A percentile compares a stretch with the other conserved stretches of the same genome.
phyloP scores from a whole-genome alignment of 1,284 basidiomycete genomes.

The Trichosporon faecale region DNA sequence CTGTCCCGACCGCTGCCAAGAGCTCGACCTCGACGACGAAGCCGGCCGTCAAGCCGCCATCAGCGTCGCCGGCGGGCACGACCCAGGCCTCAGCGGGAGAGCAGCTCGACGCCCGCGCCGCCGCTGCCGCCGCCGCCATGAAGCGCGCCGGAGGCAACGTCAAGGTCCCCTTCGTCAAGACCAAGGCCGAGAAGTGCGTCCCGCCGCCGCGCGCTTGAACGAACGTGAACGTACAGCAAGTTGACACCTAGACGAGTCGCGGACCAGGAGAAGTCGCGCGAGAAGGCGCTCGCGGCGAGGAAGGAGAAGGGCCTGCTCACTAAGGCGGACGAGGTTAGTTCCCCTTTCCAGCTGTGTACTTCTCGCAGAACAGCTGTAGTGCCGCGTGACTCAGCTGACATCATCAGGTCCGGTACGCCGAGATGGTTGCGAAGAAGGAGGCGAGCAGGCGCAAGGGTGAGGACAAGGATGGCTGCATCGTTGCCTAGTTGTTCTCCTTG shows the following conservation, averaged over 20 bases:
- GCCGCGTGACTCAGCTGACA: background rate
- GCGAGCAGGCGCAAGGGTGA: slow-evolving; percentile 32
- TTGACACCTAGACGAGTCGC: background rate
- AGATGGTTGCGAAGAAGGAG: slow-evolving; percentile 45
- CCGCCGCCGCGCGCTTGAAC: background rate
- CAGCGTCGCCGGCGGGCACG: no score
- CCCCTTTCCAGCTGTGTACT: background rate
- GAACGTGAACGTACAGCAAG: background rate
- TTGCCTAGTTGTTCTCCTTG: slow-evolving; percentile 15
- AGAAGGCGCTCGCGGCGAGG: slow-evolving; percentile 47
- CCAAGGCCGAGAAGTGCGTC: slow-evolving; percentile 48
- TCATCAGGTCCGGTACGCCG: slow-evolving; percentile 48
- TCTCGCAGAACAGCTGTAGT: no score
- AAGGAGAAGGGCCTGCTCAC: slow-evolving; percentile 51
- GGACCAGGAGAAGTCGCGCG: slow-evolving; percentile 28
- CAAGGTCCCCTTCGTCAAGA: slow-evolving; percentile 50
- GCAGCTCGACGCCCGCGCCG: slow-evolving; percentile 40
- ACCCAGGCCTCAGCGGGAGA: background rate
- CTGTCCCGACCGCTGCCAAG: background rate
- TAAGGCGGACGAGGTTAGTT: slow-evolving; percentile 52
- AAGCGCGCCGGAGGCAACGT: slow-evolving; percentile 49
- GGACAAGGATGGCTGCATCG: slow-evolving; percentile 31
- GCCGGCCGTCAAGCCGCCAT: slow-evolving; percentile 13
- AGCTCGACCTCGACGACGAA: background rate
- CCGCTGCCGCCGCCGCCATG: slow-evolving; percentile 46